phyloP scores from a whole-genome alignment of 306 rosid genomes.

The Lathyrus aphaca region DNA sequence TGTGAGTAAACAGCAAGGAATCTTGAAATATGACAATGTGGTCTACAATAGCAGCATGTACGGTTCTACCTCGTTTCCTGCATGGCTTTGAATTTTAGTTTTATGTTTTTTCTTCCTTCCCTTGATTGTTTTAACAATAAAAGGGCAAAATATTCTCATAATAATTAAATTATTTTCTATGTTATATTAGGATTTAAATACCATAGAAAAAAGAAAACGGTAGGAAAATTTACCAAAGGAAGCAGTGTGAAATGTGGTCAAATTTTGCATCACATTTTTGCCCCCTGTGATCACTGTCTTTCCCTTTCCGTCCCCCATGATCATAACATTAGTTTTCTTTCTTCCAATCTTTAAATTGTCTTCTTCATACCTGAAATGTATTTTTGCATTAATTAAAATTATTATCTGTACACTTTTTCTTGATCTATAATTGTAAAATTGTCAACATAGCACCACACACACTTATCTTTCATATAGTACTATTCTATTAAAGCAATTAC shows the following conservation, averaged over 20 bases:
- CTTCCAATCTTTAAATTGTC: slow-evolving; percentile 79
- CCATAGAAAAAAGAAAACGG: not conserved
- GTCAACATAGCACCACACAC: slow-evolving; percentile 2
- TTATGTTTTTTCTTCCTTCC: not conserved
- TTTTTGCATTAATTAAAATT: not conserved
- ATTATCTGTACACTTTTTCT: not conserved
- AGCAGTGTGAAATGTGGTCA: slow-evolving; percentile 96
- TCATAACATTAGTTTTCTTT: slow-evolving; percentile 81
- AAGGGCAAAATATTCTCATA: not conserved
- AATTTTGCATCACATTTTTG: slow-evolving; percentile 37
- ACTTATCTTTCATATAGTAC: not conserved
- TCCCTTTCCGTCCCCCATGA: slow-evolving; percentile 89
- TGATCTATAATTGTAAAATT: not conserved
- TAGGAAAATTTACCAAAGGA: slow-evolving; percentile 63
- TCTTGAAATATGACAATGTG: slow-evolving; percentile 14
- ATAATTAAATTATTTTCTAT: not conserved
- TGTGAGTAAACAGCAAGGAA: slow-evolving; percentile 2
- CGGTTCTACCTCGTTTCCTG: slow-evolving; percentile 20
- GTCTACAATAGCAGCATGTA: slow-evolving; percentile 7
- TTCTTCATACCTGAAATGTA: slow-evolving; percentile 73
- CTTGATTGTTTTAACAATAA: not conserved
- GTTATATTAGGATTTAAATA: not conserved
- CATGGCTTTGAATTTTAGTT: slow-evolving; percentile 24
- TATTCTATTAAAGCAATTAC: not conserved
- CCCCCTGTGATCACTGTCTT: slow-evolving; percentile 70